Conservation (phyloP, 306 rosid genomes). For the Abrus precatorius region DNA sequence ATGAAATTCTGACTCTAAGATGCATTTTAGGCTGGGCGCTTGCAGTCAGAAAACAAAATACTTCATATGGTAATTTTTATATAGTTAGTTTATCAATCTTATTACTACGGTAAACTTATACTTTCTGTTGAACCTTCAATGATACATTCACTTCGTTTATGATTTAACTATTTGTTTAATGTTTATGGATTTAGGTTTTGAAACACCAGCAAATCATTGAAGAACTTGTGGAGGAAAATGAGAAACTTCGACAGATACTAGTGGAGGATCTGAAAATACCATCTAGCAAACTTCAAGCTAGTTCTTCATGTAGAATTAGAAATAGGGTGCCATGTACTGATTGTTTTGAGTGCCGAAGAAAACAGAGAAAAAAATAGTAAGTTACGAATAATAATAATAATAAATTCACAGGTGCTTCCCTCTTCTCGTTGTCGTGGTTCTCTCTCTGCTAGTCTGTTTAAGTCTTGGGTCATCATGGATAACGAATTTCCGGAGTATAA, state of each 20-base stretch:
- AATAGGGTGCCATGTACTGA: slow-evolving; percentile 62
- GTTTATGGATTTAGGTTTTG: slow-evolving; percentile 65
- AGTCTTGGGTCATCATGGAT: slow-evolving; percentile 3
- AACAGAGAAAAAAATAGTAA: slow-evolving; percentile 64
- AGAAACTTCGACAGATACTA: slow-evolving; percentile 83
- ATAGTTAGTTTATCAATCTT: slow-evolving; percentile 21
- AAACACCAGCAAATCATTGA: slow-evolving; percentile 92
- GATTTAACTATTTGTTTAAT: background rate
- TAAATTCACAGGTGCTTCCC: slow-evolving; percentile 36
- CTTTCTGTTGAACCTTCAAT: slow-evolving; percentile 20
- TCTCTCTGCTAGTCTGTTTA: background rate
- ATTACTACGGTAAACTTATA: background rate
- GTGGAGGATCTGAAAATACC: slow-evolving; percentile 85
- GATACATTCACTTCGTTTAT: slow-evolving; percentile 1
- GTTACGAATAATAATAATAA: slow-evolving; percentile 22
- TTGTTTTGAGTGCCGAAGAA: slow-evolving; percentile 92
- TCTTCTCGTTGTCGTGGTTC: slow-evolving; percentile 16
- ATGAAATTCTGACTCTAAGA: slow-evolving; percentile 43
- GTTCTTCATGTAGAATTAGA: slow-evolving; percentile 64
- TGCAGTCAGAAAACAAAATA: slow-evolving; percentile 71
- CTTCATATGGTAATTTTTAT: slow-evolving; percentile 77
- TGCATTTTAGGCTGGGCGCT: slow-evolving; percentile 68
- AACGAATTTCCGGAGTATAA: background rate
- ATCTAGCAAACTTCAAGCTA: slow-evolving; percentile 68
- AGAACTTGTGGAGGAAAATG: slow-evolving; percentile 85